Evolutionary conservation across 768 basidiomycete genomes (phyloP), one percentile per base, ranked within the genome.

Genomic region (Suillus ampliporus): DNA sequence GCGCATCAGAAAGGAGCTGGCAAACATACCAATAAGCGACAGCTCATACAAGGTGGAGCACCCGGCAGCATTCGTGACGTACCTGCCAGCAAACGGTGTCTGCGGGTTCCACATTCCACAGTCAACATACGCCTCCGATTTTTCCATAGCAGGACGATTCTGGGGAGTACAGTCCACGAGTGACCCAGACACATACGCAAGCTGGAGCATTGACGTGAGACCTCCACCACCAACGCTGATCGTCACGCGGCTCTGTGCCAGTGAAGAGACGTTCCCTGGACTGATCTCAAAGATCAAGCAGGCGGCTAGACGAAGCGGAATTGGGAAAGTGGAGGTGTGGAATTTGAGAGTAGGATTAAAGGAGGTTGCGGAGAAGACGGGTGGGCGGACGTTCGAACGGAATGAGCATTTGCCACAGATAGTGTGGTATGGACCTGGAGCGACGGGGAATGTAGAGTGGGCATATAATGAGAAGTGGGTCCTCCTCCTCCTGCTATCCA

Each of bases 361-460:
- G 58, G 58, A 63, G 4, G 60, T 66, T 9, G 78, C 75, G 2
- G 57, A 58, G 21, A 66, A 65, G n/a, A 61, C 76, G 6, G 77
- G 79, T 5, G 80, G 78, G 0, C 66, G 57, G 40, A 78, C 72
- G 0, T 59, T 67, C 52, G 67, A 73, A 46, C 73, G 84, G 44
- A 67, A 72, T 7, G 79, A 78, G 35, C 78, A 83, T 65, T 65
- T 86, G 14, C 73, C 82, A 5, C 68, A 79, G 5, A 76, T 85
- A 64, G 84, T 80, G 60, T 85, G 83, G 82, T 86, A 86, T 70
- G 82, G 82, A 41, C 34, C 61, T n/a, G 80, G 78, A 59, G 31
- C 65, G 1, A 68, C 71, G 7, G 64, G 63, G 7, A 68, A 76
- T 28, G 67, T 84, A 13, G 70, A 74, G 11, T 86, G 84, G 85